Evolutionary conservation across 352 stramenopile genomes (phyloP), one percentile per base, ranked within the genome.

Genomic region (Pythium dissimile): DNA sequence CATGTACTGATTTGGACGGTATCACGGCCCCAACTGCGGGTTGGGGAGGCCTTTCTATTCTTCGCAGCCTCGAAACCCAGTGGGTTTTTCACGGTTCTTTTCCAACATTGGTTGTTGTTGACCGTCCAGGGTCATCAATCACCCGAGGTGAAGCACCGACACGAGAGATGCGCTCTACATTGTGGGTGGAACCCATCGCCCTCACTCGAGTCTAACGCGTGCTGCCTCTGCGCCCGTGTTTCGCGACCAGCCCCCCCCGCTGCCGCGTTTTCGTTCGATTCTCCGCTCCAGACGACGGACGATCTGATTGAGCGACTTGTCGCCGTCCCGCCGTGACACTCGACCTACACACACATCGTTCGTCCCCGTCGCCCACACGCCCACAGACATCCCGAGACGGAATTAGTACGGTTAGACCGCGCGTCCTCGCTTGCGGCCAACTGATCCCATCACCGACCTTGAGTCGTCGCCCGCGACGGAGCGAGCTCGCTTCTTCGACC

Each of bases 141-240:
- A 35, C 31, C 31, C 8, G 8, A 5, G 13, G 43, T 49, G 43
- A 49, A 49, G 43, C 43, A 49, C 43, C 43, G 43, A 49, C 43
- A 49, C 43, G 43, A 49, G 43, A 49, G 43, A 49, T 49, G 43
- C 8, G 43, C 41, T 44, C 26, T 7, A 20, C 37, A 16, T 20
- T 44, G 41, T 30, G 20, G 41, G 41, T 30, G 37, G 37, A 26
- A 20, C 37, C 23, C 16, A 16, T 16, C 23, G 41, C 41, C 23
- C 41, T 20, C 41, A 35, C 31, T 16, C 41, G 26, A 24, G 21
- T 24, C 41, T 20, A 44, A 16, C n/a, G 26, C 37, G 26, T 41
- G 15, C 16, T 18, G 38, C 38, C 13, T n/a, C 41, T 24, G 44
- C 44, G 23, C n/a, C 43, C 45, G 45, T 53, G 45, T 53, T 53